phyloP scores from a whole-genome alignment of 257 asterid genomes.

The Nicotiana tomentosiformis region DNA sequence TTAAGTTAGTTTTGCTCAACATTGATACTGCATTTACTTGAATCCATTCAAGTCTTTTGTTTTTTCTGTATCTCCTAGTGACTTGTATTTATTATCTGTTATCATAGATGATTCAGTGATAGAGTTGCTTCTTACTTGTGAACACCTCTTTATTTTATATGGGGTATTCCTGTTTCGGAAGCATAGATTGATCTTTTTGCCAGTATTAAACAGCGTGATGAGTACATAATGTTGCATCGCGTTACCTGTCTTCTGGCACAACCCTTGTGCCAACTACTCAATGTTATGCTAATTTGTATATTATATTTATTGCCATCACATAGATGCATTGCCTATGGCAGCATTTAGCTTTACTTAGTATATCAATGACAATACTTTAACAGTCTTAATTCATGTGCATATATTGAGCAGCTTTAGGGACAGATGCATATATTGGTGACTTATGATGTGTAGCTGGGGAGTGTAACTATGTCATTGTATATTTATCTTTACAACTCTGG shows the following conservation, averaged over 20 bases:
- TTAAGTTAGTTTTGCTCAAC: not conserved
- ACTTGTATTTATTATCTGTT: not conserved
- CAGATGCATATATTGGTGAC: not conserved
- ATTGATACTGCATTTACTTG: not conserved
- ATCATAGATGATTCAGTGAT: not conserved
- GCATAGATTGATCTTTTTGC: not conserved
- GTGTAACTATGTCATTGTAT: not conserved
- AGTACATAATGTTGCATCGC: not conserved
- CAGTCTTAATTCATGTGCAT: not conserved
- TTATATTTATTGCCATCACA: not conserved
- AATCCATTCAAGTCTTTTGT: not conserved
- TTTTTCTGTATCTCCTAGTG: not conserved
- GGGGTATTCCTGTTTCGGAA: constrained; percentile 11
- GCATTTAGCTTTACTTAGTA: not conserved
- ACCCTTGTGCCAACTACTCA: not conserved
- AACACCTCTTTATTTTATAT: not conserved
- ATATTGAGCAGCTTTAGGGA: not conserved
- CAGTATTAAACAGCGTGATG: constrained; percentile 2
- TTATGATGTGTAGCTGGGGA: not conserved
- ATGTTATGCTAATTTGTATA: not conserved
- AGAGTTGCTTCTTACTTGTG: constrained; percentile 6
- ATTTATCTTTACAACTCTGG: not conserved
- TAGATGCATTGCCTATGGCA: not conserved
- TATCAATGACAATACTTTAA: not conserved
- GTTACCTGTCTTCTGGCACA: constrained; percentile 9